These are phyloP conservation scores for Trichopus zeylanicus DNA, from an alignment of 116 monocot species.

Conservation along the genomic window DNA sequence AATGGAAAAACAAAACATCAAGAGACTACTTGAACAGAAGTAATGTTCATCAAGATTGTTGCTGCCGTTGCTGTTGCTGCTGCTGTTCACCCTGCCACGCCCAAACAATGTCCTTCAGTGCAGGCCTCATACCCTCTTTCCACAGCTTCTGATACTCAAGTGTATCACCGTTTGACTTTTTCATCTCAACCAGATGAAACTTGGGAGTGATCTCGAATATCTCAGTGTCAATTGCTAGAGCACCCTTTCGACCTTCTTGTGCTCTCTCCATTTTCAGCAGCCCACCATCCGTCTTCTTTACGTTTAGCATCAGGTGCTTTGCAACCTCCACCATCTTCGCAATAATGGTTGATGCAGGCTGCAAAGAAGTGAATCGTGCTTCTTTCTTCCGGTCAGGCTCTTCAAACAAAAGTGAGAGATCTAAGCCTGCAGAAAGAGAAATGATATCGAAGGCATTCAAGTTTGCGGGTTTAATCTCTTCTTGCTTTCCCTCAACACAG, in stretches of 20 bases:
- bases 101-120: conserved; percentile 80
- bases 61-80: conserved; percentile 7
- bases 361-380: no score
- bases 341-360: conserved; percentile 36
- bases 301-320: conserved; percentile 37
- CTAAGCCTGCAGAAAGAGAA: no score
- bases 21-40: background rate
- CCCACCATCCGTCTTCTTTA: conserved; percentile 61
- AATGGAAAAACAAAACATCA: background rate
- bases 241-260: conserved; percentile 49
- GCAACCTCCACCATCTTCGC: conserved; percentile 63
- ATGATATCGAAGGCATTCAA: no score
- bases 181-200: conserved; percentile 67
- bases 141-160: conserved; percentile 62
- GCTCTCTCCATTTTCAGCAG: conserved; percentile 40
- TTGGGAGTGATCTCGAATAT: conserved; percentile 59
- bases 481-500: no score
- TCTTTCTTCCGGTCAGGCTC: no score
- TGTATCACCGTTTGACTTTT: conserved; percentile 53
- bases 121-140: conserved; percentile 62
- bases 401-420: no score
- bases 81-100: conserved; percentile 53
- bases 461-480: no score
- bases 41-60: background rate
- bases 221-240: conserved; percentile 54